Evolutionary conservation across 345 rosid species (phyloP).

Genomic region (Trapa bicornis): DNA sequence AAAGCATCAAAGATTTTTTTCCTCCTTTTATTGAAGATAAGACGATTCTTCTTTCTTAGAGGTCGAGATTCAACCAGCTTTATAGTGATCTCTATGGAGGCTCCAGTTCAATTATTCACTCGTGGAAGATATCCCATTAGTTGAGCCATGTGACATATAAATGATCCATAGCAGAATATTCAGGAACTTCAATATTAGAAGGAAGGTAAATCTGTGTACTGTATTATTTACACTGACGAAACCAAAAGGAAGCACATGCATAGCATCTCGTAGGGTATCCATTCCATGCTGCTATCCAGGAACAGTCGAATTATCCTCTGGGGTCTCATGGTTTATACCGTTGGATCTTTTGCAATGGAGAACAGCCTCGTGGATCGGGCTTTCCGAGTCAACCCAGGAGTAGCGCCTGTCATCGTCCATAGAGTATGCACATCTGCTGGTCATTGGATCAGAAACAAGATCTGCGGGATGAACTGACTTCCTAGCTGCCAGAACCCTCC

Average conservation of each 20-base stretch:
- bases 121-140: not conserved
- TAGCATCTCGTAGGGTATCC: too few relatives aligned
- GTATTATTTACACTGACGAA: not conserved
- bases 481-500: constrained; percentile 21
- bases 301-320: not conserved
- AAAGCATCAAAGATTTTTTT: too few relatives aligned
- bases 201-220: not conserved
- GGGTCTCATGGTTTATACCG: constrained; percentile 19
- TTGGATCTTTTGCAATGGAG: constrained; percentile 91
- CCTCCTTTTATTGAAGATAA: too few relatives aligned
- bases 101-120: not conserved
- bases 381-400: constrained; percentile 68
- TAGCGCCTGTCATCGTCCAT: constrained; percentile 38
- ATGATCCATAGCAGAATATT: too few relatives aligned
- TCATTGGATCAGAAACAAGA: constrained; percentile 18
- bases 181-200: not conserved
- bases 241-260: not conserved
- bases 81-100: not conserved
- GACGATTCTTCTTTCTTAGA: not conserved
- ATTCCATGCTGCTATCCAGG: not conserved
- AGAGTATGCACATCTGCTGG: constrained; percentile 48
- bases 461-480: constrained; percentile 37
- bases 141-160: not conserved
- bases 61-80: not conserved
- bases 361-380: constrained; percentile 87